Evolutionary conservation across 192 early-diverging fungal genomes (phyloP).

Genomic region (Jimgerdemannia lactiflua): DNA sequence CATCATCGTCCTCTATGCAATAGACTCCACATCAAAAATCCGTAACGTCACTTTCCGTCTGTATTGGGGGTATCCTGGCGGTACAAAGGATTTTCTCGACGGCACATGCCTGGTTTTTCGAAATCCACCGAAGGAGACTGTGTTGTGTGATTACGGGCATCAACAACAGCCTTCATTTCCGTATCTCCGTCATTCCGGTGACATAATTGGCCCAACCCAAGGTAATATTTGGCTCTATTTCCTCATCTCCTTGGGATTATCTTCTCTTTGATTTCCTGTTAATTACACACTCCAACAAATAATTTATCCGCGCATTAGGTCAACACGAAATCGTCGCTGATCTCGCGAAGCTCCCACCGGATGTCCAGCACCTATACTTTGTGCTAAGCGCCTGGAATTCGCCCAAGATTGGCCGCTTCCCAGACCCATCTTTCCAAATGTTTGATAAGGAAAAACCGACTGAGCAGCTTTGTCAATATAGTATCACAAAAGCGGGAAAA

Average conservation of each 20-base stretch:
- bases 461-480: conserved; percentile 11
- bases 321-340: conserved; percentile 12
- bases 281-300: too few relatives aligned
- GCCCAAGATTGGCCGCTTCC: conserved; percentile 11
- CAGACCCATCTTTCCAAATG: conserved; percentile 13
- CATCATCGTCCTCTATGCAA: conserved; percentile 21
- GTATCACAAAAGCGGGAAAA: conserved; percentile 8
- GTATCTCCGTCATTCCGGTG: conserved; percentile 20
- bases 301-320: too few relatives aligned
- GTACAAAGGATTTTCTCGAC: conserved; percentile 15
- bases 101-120: conserved; percentile 18
- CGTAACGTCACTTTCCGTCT: conserved; percentile 15
- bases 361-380: conserved; percentile 19
- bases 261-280: too few relatives aligned
- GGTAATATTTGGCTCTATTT: too few relatives aligned
- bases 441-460: conserved; percentile 16
- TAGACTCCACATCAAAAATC: conserved; percentile 12
- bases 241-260: too few relatives aligned
- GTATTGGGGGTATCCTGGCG: conserved; percentile 13
- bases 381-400: conserved; percentile 11
- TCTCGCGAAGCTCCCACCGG: conserved; percentile 13
- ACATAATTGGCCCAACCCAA: too few relatives aligned
- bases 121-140: background rate
- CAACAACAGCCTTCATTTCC: conserved; percentile 14
- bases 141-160: conserved; percentile 9